These are phyloP conservation scores for Uronychia binucleata DNA, from an alignment of 73 alveolate genomes.

Conservation along the genomic window DNA sequence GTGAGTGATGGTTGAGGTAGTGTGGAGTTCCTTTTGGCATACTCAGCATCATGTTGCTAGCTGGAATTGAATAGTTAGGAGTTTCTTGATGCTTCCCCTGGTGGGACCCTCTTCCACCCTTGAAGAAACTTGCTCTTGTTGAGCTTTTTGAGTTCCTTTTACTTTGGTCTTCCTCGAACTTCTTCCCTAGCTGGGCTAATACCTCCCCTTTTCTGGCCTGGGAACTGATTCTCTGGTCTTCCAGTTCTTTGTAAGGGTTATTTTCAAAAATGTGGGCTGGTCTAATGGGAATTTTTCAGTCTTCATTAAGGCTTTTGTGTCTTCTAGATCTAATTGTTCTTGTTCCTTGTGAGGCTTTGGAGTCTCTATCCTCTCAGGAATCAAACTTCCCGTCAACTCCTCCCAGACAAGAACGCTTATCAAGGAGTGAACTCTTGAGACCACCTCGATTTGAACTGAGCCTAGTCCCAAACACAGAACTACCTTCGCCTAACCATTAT, in stretches of 20 bases:
- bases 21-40: no score
- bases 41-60: no score
- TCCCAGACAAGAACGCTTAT: neutral
- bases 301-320: neutral
- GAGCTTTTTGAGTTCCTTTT: no score
- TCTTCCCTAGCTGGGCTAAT: neutral
- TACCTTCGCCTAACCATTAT: neutral
- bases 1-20: no score
- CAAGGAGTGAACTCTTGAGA: neutral
- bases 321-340: neutral
- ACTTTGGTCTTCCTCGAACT: neutral
- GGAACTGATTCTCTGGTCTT: neutral
- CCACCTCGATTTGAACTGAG: neutral
- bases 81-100: no score
- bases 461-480: neutral
- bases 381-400: neutral
- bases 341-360: neutral
- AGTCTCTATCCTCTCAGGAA: neutral
- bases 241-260: neutral
- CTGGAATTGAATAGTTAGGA: no score
- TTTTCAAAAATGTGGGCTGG: neutral
- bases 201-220: neutral
- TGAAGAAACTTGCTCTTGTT: no score
- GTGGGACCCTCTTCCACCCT: no score
- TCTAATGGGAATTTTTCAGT: neutral